Evolutionary conservation across 805 yeast genomes (phyloP), one percentile per base, ranked within the genome.

Genomic region (Wickerhamiella vanderwaltii): DNA sequence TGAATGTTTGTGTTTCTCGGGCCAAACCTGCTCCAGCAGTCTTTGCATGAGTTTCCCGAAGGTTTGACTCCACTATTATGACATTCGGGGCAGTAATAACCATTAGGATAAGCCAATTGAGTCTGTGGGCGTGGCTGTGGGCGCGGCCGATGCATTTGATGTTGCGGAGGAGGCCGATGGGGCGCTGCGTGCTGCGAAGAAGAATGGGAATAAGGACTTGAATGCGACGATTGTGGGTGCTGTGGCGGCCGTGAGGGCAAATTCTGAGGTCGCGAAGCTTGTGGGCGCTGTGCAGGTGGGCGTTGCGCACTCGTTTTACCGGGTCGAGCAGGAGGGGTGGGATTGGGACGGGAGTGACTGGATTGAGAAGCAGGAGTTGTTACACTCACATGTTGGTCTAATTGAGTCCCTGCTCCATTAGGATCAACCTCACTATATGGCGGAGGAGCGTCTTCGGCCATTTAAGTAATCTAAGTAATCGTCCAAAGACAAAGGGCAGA

Each of bases 11-110:
- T 38, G 30, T 30, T 38, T 23, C 41, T 35, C 12, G 41, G 41
- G 3, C 41, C 41, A 24, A 38, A 38, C 35, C 24, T 16, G 9
- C 22, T 35, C 41, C 41, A 38, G 41, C 41, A 38, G 35, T 38
- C 30, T 18, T 38, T 29, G 25, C 41, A 38, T 15, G 41, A 38
- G 18, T 17, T 24, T 15, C 41, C 41, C 22, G 30, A 30, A 5
- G 29, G 35, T 24, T 38, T 38, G 19, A 29, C 18, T 12, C 41
- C 41, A 4, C 35, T 38, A 25, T 38, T 38, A 4, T 15, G 7
- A 20, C 41, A 38, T 6, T 38, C 18, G 16, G 7, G 9, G 17
- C 41, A 38, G 17, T 18, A 18, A 18, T 30, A 38, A 18, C 29
- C 20, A 5, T 17, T 29, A 12, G 41, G 41, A 15, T 38, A 38